These are phyloP conservation scores for Penicillium steckii DNA, from an alignment of 495 filamentous ascomycete species.

Conservation along the genomic window DNA sequence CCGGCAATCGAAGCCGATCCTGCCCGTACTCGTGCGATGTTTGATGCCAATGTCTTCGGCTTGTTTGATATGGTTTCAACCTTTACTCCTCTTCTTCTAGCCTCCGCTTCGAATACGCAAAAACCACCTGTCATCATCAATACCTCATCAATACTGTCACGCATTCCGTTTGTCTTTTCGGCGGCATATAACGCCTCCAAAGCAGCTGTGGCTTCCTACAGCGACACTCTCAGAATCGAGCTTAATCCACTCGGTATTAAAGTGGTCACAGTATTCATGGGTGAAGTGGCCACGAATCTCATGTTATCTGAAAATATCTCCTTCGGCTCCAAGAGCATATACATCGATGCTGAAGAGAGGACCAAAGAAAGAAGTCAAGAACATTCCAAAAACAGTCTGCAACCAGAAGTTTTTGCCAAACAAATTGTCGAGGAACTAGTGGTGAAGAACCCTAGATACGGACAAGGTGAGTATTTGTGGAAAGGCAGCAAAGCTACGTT, in stretches of 20 bases:
- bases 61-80: neutral
- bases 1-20: slow-evolving; percentile 4
- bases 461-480: neutral
- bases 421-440: neutral
- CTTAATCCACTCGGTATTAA: neutral
- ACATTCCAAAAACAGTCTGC: neutral
- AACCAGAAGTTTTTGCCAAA: neutral
- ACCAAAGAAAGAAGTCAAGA: neutral
- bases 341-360: neutral
- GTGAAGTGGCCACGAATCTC: neutral
- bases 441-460: neutral
- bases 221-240: slow-evolving; percentile 1
- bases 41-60: slow-evolving; percentile 3
- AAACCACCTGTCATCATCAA: neutral
- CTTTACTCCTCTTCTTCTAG: slow-evolving; percentile 2
- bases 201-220: slow-evolving; percentile 1
- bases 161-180: neutral
- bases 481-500: neutral
- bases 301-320: neutral
- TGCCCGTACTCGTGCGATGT: neutral
- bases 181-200: slow-evolving; percentile 1
- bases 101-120: neutral
- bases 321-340: slow-evolving; percentile 1
- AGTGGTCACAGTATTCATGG: slow-evolving; percentile 2
- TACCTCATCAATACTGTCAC: neutral